Conservation (phyloP, 495 filamentous ascomycete species). For the Penicillium silybi region DNA sequence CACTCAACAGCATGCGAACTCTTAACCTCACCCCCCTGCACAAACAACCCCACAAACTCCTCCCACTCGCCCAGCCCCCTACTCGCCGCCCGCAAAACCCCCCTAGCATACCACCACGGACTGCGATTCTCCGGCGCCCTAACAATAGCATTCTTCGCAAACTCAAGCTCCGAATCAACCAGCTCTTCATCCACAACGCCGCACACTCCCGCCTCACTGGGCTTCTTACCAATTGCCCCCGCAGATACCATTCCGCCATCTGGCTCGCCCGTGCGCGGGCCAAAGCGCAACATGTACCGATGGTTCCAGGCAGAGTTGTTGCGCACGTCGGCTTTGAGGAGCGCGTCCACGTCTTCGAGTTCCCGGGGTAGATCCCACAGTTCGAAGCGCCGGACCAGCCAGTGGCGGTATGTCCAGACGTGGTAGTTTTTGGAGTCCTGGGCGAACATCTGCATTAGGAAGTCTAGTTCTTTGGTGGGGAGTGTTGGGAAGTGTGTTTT, state of each 20-base stretch:
- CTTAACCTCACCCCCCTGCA: slow-evolving; percentile 48
- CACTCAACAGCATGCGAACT: slow-evolving; percentile 89
- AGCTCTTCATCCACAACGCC: slow-evolving; percentile 53
- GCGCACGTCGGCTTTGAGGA: slow-evolving; percentile 74
- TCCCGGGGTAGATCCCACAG: slow-evolving; percentile 66
- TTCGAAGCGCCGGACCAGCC: slow-evolving; percentile 77
- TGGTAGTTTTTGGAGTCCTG: slow-evolving; percentile 96
- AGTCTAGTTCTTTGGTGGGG: slow-evolving; percentile 60
- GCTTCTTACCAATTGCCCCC: no score
- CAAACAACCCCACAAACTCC: slow-evolving; percentile 64
- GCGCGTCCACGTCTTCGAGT: slow-evolving; percentile 60
- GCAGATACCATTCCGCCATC: slow-evolving; percentile 45
- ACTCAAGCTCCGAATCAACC: slow-evolving; percentile 72
- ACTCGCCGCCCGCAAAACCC: slow-evolving; percentile 63
- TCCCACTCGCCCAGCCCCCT: slow-evolving; percentile 54
- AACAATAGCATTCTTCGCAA: slow-evolving; percentile 62
- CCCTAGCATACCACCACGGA: slow-evolving; percentile 87
- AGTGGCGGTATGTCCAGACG: slow-evolving; percentile 95
- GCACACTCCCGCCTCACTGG: slow-evolving; percentile 36
- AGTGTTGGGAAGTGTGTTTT: slow-evolving; percentile 55
- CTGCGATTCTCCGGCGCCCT: slow-evolving; percentile 90
- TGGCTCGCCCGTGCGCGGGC: slow-evolving; percentile 37
- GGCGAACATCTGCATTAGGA: slow-evolving; percentile 76
- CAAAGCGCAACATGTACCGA: slow-evolving; percentile 86
- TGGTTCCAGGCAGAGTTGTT: slow-evolving; percentile 99